Evolutionary conservation across 2,329 filamentous ascomycete genomes (phyloP).

Genomic region (Lachnellula subtilissima): DNA sequence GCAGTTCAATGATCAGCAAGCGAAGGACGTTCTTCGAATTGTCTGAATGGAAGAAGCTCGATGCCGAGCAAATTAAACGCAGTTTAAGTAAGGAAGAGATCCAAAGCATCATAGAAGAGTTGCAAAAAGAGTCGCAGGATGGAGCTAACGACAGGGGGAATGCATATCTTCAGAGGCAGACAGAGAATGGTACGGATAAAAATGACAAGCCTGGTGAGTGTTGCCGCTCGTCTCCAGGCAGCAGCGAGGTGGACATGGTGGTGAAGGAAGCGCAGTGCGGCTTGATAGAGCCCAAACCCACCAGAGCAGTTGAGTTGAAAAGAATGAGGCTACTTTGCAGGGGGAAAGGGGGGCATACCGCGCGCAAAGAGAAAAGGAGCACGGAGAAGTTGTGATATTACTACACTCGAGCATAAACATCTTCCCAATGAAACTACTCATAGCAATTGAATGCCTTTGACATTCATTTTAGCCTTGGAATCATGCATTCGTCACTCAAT

Average conservation of each 20-base stretch:
- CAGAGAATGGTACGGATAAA: neutral
- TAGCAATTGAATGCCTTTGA: neutral
- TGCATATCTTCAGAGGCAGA: neutral
- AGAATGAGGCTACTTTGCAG: constrained; percentile 28
- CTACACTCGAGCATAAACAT: neutral
- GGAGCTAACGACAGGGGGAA: constrained; percentile 5
- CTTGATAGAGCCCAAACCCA: constrained; percentile 27
- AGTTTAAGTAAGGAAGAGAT: constrained; percentile 8
- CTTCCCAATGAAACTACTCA: neutral
- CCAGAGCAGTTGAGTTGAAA: constrained; percentile 27
- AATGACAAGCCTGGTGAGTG: neutral
- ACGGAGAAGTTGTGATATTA: constrained; percentile 6
- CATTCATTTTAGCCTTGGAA: too few relatives aligned
- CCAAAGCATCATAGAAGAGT: constrained; percentile 9
- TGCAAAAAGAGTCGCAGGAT: constrained; percentile 6
- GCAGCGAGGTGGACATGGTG: constrained; percentile 16
- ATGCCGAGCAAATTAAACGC: neutral
- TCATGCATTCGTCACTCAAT: constrained; percentile 3
- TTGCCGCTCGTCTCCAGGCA: neutral
- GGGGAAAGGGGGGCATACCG: constrained; percentile 16
- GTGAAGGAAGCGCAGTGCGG: constrained; percentile 28
- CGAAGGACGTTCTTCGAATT: constrained; percentile 19
- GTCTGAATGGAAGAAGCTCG: constrained; percentile 2
- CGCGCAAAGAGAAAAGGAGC: constrained; percentile 12
- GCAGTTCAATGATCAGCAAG: constrained; percentile 4